phyloP scores from a whole-genome alignment of 2,329 filamentous ascomycete genomes.

The Sclerotinia borealis region DNA sequence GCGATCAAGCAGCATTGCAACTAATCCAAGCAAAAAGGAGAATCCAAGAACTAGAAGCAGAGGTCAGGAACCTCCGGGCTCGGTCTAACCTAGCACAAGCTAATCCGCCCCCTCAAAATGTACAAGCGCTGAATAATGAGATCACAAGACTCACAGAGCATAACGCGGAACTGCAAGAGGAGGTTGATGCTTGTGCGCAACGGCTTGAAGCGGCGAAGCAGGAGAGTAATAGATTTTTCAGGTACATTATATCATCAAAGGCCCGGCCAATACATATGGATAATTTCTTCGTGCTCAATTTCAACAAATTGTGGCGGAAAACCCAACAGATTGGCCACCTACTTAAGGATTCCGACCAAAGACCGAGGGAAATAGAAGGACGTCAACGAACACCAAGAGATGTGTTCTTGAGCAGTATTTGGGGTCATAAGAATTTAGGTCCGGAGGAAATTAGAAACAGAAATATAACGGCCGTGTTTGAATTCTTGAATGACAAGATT shows the following conservation, averaged over 20 bases:
- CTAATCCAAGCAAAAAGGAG: background rate
- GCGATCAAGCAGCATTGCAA: background rate
- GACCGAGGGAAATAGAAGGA: background rate
- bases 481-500: conserved; percentile 2
- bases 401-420: background rate
- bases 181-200: background rate
- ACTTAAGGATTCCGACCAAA: background rate
- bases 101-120: background rate
- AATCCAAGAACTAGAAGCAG: background rate
- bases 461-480: background rate
- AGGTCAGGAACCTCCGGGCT: background rate
- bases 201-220: background rate
- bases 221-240: too few species aligned
- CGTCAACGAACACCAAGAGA: background rate
- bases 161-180: background rate
- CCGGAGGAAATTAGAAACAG: accelerated
- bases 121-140: background rate
- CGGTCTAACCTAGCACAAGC: background rate
- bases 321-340: too few species aligned
- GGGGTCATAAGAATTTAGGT: background rate
- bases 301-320: too few species aligned
- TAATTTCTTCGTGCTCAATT: too few species aligned
- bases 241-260: too few species aligned
- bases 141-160: background rate
- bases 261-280: too few species aligned